These are phyloP conservation scores for Fulvia fulva DNA, from an alignment of 2,329 filamentous ascomycete genomes.

Conservation along the genomic window DNA sequence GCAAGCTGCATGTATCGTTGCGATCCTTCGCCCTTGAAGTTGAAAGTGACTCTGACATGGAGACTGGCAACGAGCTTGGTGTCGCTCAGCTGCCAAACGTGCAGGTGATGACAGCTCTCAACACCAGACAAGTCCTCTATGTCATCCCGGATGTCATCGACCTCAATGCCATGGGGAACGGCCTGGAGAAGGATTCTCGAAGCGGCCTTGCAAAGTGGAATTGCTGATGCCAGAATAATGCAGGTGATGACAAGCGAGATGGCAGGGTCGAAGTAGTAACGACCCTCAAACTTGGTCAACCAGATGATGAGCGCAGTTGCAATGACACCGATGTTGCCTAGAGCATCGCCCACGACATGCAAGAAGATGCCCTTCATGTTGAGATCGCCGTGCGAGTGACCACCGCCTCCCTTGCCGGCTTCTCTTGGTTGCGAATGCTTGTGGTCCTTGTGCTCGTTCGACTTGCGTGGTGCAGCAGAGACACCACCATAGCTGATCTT, in stretches of 20 bases:
- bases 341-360: constrained; percentile 72
- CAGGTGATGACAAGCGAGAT: constrained; percentile 93
- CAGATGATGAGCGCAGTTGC: constrained; percentile 82
- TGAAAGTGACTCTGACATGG: constrained; percentile 88
- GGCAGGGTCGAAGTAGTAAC: constrained; percentile 82
- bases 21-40: constrained; percentile 72
- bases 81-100: constrained; percentile 96
- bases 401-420: constrained; percentile 49
- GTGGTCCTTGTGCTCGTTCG: constrained; percentile 52
- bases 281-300: constrained; percentile 76
- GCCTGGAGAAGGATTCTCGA: constrained; percentile 90
- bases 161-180: constrained; percentile 80
- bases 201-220: constrained; percentile 74
- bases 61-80: constrained; percentile 90
- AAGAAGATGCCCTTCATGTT: constrained; percentile 81
- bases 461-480: constrained; percentile 24
- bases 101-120: constrained; percentile 87
- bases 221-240: constrained; percentile 66
- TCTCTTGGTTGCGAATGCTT: constrained; percentile 75
- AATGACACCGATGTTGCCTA: constrained; percentile 85
- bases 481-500: constrained; percentile 28
- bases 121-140: constrained; percentile 82
- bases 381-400: constrained; percentile 80
- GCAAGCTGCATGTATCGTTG: constrained; percentile 88
- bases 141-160: constrained; percentile 88